Percentiles rank a stretch among this genome's conserved stretches.
phyloP scores from a whole-genome alignment of 2,329 filamentous ascomycete species.

The Alternaria sp. region DNA sequence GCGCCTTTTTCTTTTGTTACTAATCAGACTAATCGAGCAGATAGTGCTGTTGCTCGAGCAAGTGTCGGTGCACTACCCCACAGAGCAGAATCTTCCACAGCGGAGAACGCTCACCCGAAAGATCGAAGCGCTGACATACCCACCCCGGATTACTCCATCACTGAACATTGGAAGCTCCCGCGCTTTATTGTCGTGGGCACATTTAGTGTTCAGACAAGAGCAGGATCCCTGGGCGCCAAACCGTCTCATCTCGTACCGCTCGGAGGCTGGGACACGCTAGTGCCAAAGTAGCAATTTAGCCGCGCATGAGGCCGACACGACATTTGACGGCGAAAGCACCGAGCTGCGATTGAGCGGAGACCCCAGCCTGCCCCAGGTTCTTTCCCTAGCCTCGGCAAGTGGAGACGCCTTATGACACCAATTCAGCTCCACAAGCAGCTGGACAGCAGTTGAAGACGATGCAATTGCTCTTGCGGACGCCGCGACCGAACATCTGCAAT shows the following conservation, averaged over 20 bases:
- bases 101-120: neutral
- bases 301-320: neutral
- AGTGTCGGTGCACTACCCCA: neutral
- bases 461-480: neutral
- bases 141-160: neutral
- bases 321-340: slow-evolving; percentile 2
- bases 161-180: neutral
- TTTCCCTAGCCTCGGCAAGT: slow-evolving; percentile 8
- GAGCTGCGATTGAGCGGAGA: slow-evolving; percentile 1
- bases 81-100: neutral
- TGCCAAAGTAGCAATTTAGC: slow-evolving; percentile 7
- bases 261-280: neutral
- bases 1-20: neutral
- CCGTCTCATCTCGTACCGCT: neutral
- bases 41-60: neutral
- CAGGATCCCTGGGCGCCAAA: slow-evolving; percentile 8
- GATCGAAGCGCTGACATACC: neutral
- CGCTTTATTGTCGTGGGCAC: neutral
- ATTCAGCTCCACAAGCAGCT: neutral
- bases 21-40: neutral
- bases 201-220: neutral
- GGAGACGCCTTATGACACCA: neutral
- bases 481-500: neutral
- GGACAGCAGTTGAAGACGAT: neutral
- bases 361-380: slow-evolving; percentile 11